A percentile compares a stretch with the other conserved stretches of the same genome.
Conservation (phyloP, 2,329 filamentous ascomycete genomes). For the Penicillium sp. region DNA sequence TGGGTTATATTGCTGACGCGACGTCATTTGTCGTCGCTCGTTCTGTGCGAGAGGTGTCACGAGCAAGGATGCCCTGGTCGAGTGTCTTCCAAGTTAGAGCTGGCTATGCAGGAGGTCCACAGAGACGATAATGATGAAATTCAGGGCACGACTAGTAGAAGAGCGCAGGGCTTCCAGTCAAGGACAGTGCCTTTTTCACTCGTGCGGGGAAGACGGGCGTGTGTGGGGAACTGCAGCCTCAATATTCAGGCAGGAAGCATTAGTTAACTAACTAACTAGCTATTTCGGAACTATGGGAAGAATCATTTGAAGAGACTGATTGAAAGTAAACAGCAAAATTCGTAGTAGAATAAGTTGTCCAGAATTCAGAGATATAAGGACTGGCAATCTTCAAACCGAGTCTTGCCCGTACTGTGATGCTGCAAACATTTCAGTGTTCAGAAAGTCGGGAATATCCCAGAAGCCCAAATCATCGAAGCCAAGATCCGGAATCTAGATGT, state of each 20-base stretch:
- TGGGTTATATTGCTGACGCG: constrained; percentile 14
- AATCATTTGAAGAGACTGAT: background rate
- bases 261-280: no score
- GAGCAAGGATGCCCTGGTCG: background rate
- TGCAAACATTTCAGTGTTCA: background rate
- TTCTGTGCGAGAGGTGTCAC: background rate
- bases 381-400: background rate
- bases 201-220: background rate
- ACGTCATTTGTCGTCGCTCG: constrained; percentile 10
- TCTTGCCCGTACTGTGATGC: background rate
- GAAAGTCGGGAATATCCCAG: constrained; percentile 24
- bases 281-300: background rate
- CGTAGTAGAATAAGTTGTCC: background rate
- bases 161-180: background rate
- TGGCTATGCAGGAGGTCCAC: background rate
- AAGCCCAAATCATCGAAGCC: constrained; percentile 23
- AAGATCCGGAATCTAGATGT: constrained; percentile 16
- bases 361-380: background rate
- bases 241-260: background rate
- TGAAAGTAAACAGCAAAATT: background rate
- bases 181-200: background rate
- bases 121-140: background rate
- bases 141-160: background rate
- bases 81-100: no score
- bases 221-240: background rate